Evolutionary conservation across 495 filamentous ascomycete species (phyloP), one percentile per base, ranked within the genome.

Genomic region (Viridothelium virens): DNA sequence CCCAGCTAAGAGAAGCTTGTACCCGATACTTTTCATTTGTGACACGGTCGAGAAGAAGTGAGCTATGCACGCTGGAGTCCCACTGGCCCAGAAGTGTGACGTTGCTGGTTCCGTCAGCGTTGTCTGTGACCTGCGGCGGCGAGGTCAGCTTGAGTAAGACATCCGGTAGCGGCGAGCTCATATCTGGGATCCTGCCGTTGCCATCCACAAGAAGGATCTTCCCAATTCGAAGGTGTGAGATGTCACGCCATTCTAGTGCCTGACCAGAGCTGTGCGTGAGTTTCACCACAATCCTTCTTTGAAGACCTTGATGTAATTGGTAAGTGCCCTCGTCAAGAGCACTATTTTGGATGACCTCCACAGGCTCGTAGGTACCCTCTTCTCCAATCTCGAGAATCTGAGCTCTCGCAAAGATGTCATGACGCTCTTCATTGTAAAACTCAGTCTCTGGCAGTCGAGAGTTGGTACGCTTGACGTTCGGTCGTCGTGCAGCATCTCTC

Each of bases 1-100:
- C 88, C 88, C 91, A 96, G 44, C 84, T 83, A 12, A 97, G 76
- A 2, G 88, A 87, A 74, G 96, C 87, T 74, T 96, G 92, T 5
- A 99, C 89, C 41, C 88, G 88, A 72, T 96, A 94, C 72, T 91
- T 92, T 63, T 96, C 91, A 11, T 90, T 85, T 16, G 94, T 97
- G 11, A 89, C 87, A 25, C 92, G 85, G 73, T 97, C 92, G 10
- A 99, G 86, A 10, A 97, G 81, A 33, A 94, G 81, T 18, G 94
- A 99, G 65, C 85, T 86, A 73, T 99, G 94, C 66, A 93, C 82
- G 72, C 90, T 93, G 0, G 95, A 97, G 74, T 97, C 95, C 94
- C 94, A 99, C 73, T 97, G 94, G 9, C 89, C 92, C 10, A 87
- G 77, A 31, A 97, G 79, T 1, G 88, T 92, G 62, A 96, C 84